Conservation (phyloP, 306 rosid genomes). For the Coriaria nepalensis region DNA sequence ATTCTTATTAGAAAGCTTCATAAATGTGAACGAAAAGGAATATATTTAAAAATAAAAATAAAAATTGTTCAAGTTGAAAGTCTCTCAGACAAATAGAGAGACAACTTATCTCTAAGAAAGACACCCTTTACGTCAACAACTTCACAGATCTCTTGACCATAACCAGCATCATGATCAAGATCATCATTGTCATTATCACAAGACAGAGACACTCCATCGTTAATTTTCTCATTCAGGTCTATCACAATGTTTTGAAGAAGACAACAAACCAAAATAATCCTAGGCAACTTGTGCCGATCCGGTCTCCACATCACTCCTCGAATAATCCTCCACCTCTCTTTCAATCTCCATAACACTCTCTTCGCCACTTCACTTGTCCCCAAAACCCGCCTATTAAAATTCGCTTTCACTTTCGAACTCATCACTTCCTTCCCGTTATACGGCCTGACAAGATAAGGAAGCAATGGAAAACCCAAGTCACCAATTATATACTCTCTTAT, state of each 20-base stretch:
- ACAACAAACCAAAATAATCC: slow-evolving; percentile 84
- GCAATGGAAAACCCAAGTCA: slow-evolving; percentile 64
- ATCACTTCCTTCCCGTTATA: slow-evolving; percentile 53
- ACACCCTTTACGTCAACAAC: slow-evolving; percentile 44
- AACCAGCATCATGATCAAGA: slow-evolving; percentile 52
- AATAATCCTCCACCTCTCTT: slow-evolving; percentile 84
- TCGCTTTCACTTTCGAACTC: slow-evolving; percentile 22
- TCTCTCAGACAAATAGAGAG: slow-evolving; percentile 41
- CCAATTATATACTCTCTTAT: slow-evolving; percentile 70
- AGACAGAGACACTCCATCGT: slow-evolving; percentile 36
- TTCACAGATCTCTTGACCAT: slow-evolving; percentile 57
- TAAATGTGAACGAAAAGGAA: no score
- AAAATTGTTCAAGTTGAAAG: no score
- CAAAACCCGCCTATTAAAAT: slow-evolving; percentile 50
- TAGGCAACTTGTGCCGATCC: slow-evolving; percentile 73
- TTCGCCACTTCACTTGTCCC: slow-evolving; percentile 60
- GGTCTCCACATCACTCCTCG: slow-evolving; percentile 94
- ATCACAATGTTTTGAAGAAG: slow-evolving; percentile 79
- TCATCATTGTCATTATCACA: slow-evolving; percentile 45
- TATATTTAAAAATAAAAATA: no score
- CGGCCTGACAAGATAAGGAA: slow-evolving; percentile 72
- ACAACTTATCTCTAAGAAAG: slow-evolving; percentile 46
- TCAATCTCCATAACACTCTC: slow-evolving; percentile 57
- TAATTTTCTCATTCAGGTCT: slow-evolving; percentile 41
- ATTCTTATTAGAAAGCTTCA: no score